These are phyloP conservation scores for Apiospora aurea DNA, from an alignment of 2,329 filamentous ascomycete species.

Conservation along the genomic window DNA sequence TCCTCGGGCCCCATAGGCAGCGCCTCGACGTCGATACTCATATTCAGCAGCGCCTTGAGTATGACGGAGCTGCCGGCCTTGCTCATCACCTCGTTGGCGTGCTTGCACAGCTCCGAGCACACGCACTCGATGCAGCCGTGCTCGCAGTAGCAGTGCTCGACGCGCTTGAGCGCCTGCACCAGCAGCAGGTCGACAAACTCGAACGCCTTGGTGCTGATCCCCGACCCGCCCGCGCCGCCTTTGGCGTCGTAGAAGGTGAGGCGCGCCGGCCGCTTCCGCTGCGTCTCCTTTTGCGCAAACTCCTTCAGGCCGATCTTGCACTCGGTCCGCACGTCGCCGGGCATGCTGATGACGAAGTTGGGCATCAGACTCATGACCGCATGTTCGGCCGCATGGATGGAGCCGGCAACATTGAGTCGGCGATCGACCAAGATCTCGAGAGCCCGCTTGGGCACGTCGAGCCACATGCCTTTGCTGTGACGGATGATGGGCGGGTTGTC, in stretches of 20 bases:
- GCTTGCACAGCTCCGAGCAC: slow-evolving; percentile 81
- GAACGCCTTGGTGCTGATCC: slow-evolving; percentile 91
- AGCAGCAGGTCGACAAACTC: slow-evolving; percentile 87
- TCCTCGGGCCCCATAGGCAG: slow-evolving; percentile 86
- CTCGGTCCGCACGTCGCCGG: slow-evolving; percentile 91
- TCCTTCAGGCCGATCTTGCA: slow-evolving; percentile 92
- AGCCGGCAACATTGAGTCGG: slow-evolving; percentile 81
- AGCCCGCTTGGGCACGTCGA: slow-evolving; percentile 83
- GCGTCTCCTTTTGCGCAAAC: slow-evolving; percentile 73
- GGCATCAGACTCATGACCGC: slow-evolving; percentile 87
- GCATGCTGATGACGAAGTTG: slow-evolving; percentile 87
- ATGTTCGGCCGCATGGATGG: slow-evolving; percentile 95
- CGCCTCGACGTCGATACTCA: slow-evolving; percentile 82
- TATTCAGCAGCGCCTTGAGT: slow-evolving; percentile 75
- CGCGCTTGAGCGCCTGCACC: slow-evolving; percentile 75
- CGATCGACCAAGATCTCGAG: slow-evolving; percentile 79
- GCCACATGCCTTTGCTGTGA: slow-evolving; percentile 90
- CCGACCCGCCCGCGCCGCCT: slow-evolving; percentile 81
- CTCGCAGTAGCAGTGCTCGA: slow-evolving; percentile 78
- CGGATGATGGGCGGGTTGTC: slow-evolving; percentile 92
- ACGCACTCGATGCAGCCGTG: slow-evolving; percentile 92
- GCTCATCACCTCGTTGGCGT: slow-evolving; percentile 91
- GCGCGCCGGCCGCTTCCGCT: slow-evolving; percentile 82
- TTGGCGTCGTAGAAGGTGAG: slow-evolving; percentile 96
- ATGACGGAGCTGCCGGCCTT: slow-evolving; percentile 88